A percentile compares a stretch with the other conserved stretches of the same genome.
Conservation (phyloP, 805 yeast species). For the Wickerhamiella azyma region DNA sequence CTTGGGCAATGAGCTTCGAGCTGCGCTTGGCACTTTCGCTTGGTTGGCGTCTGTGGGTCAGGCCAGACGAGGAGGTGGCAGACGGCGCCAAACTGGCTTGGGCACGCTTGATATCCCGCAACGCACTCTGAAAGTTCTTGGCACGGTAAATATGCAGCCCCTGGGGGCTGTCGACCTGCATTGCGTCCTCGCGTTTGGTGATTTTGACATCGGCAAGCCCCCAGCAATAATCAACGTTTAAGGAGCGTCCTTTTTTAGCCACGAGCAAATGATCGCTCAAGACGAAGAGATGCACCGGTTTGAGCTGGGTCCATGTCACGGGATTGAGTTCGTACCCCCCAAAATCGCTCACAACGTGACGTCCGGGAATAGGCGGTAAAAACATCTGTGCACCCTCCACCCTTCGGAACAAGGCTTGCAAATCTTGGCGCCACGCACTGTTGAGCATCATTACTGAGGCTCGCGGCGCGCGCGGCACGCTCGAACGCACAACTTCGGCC, state of each 20-base stretch:
- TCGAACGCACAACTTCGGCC: constrained; percentile 17
- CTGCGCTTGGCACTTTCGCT: background rate
- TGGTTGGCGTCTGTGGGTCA: background rate
- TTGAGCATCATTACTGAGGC: constrained; percentile 60
- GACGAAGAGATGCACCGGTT: constrained; percentile 61
- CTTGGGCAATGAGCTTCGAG: background rate
- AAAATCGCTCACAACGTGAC: constrained; percentile 67
- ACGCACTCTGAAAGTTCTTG: background rate
- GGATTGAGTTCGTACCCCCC: constrained; percentile 80
- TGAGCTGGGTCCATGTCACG: constrained; percentile 69
- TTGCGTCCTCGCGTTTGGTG: constrained; percentile 16
- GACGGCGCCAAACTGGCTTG: background rate
- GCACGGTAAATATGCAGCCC: background rate
- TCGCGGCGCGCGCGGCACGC: constrained; percentile 34
- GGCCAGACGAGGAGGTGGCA: no score
- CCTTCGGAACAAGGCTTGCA: constrained; percentile 56
- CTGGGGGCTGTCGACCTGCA: constrained; percentile 2
- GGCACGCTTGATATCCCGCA: background rate
- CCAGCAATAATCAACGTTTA: constrained; percentile 69
- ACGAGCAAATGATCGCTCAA: constrained; percentile 65
- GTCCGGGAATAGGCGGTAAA: constrained; percentile 59
- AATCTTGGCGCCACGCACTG: constrained; percentile 66
- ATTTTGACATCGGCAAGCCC: constrained; percentile 44
- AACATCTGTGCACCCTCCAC: constrained; percentile 86
- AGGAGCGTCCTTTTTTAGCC: constrained; percentile 39